Evolutionary conservation across 108 stramenopile species (phyloP), one percentile per base, ranked within the genome.

Genomic region (Aureococcus anophagefferens): DNA sequence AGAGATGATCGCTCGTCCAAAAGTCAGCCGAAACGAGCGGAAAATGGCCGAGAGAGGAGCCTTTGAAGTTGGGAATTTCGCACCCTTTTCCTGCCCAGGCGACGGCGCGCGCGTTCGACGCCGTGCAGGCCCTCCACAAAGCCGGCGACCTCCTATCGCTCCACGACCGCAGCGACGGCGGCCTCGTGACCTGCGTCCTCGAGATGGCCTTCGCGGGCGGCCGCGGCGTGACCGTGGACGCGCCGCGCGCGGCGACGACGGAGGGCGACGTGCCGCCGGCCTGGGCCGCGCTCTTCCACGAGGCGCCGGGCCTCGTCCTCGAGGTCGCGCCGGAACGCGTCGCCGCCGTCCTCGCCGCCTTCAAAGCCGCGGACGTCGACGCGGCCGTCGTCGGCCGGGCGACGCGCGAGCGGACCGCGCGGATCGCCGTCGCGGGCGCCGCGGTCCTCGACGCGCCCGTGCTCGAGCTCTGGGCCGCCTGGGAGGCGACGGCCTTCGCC

Each of bases 141-240:
- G 78, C 80, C 33, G 70, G 85, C 37, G 81, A 69, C 46, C 81
- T 98, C 62, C 84, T 94, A 34, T 89, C 97, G 33, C 94, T 94
- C 0, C 97, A 98, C 75, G 97, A 98, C 81, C 83, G 93, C 68
- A 94, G 93, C 33, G 97, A 98, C 85, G 97, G 97, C 63, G 96
- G 97, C 37, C 77, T 98, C 65, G 85, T 83, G 33, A 90, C 91
- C 37, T 80, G 89, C 13, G 74, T 95, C 62, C 74, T 97, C 71
- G 96, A 99, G 80, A 99, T 99, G 98, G 98, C 98, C 4, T 94
- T 99, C 74, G 92, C 96, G 5, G 98, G 98, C 64, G 94, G 95
- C 78, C 93, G 95, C 79, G 91, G 94, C 51, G 79, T 99, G 35
- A 84, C 89, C 37, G 91, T 94, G 29, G 77, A 82, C 65, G 72